Evolutionary conservation across 805 yeast species (phyloP), one percentile per base, ranked within the genome.

Genomic region (Ogataea nitratoaversa): DNA sequence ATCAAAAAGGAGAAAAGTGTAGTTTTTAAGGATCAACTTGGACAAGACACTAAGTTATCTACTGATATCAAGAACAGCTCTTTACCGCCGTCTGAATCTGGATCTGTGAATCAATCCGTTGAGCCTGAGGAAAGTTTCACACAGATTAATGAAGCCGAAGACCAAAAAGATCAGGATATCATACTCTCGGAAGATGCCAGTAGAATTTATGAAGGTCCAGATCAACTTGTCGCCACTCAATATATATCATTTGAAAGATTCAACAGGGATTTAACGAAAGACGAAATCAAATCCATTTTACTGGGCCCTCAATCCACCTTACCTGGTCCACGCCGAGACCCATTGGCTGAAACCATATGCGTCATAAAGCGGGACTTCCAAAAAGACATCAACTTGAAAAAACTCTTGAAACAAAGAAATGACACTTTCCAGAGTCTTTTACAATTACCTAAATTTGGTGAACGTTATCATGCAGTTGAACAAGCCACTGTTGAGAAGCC

Each of bases 381-480:
- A 22, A 53, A 56, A 18, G 57, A 50, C 32, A 48, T 57, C 8
- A 56, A 53, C 25, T 43, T 58, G 23, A 44, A 53, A 27, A 51
- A 54, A 36, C 46, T 57, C 44, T 37, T 48, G 36, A 44, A 44
- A 8, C 47, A 49, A 23, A 44, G 66, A 36, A 48, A 57, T 13
- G 37, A 44, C 6, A 69, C 57, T 16, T 68, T 72, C 52, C 71
- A 71, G 43, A 65, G 66, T 25, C 58, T 75, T 29, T 54, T 65
- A 34, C 63, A 70, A 43, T 55, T 78, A 3, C 88, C 91, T 0
- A 68, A 74, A 37, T 77, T 85, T 54, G 95, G 93, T 13, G 78
- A 76, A 43, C 70, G 60, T 42, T 70, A 66, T 40, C 65, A 63
- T 32, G 60, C 59, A 14, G 54, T 63, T 23, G 70, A 70, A 20